Evolutionary conservation across 2,329 filamentous ascomycete genomes (phyloP).

Genomic region (Simplicillium aogashimaense): DNA sequence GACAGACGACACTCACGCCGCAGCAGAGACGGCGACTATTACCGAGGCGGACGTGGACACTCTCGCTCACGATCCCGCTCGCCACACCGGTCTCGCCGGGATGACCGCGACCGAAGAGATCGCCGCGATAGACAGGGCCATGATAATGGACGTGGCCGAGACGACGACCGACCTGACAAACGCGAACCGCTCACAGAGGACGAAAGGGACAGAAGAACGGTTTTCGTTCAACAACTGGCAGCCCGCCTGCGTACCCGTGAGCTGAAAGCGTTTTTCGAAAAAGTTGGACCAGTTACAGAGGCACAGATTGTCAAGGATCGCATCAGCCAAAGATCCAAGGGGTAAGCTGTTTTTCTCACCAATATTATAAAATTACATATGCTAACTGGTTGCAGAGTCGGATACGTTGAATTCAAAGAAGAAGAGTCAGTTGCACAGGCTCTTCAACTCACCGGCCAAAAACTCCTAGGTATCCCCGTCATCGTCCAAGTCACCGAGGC

Average conservation of each 20-base stretch:
- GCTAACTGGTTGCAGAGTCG: conserved; percentile 59
- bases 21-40: conserved; percentile 66
- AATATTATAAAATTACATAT: conserved; percentile 4
- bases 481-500: conserved; percentile 98
- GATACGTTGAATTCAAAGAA: conserved; percentile 97
- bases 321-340: conserved; percentile 93
- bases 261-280: conserved; percentile 90
- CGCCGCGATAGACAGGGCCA: conserved; percentile 37
- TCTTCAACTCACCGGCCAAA: conserved; percentile 96
- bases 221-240: conserved; percentile 97
- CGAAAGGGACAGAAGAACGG: conserved; percentile 90
- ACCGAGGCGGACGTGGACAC: conserved; percentile 42
- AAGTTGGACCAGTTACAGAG: conserved; percentile 88
- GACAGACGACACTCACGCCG: conserved; percentile 65
- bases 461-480: conserved; percentile 95
- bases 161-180: conserved; percentile 34
- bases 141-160: conserved; percentile 42
- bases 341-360: conserved; percentile 46
- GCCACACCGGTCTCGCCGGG: conserved; percentile 47
- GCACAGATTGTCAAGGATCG: conserved; percentile 98
- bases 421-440: conserved; percentile 90
- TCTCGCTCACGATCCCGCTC: conserved; percentile 64
- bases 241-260: conserved; percentile 87
- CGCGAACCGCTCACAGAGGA: conserved; percentile 69
- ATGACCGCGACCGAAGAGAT: conserved; percentile 39